Conservation (phyloP, 345 rosid genomes). For the Syzygium grande region DNA sequence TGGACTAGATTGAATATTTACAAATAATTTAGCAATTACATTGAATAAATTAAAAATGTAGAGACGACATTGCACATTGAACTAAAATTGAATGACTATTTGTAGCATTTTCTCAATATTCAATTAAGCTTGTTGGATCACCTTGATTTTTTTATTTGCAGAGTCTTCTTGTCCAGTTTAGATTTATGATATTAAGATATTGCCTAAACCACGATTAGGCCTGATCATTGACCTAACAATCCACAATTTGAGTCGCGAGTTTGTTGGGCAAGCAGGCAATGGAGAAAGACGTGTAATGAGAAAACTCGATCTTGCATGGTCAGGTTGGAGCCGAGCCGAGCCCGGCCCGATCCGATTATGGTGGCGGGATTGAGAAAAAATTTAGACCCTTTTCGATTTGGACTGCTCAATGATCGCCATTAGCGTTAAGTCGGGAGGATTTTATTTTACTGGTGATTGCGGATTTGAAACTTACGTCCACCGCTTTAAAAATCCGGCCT, state of each 20-base stretch:
- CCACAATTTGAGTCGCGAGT: not conserved
- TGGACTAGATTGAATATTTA: too few relatives aligned
- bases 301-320: not conserved
- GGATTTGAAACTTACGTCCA: not conserved
- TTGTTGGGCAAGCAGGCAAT: not conserved
- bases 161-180: too few relatives aligned
- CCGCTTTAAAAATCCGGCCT: not conserved
- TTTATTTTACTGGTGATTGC: not conserved
- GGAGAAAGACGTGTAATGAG: not conserved
- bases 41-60: too few relatives aligned
- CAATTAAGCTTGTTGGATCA: too few relatives aligned
- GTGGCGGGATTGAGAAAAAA: not conserved
- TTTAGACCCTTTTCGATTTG: not conserved
- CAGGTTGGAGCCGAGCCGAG: not conserved
- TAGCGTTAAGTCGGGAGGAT: accelerated
- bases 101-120: too few relatives aligned
- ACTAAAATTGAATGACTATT: too few relatives aligned
- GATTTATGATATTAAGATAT: not conserved
- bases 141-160: too few relatives aligned
- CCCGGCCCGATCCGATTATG: not conserved
- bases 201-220: not conserved
- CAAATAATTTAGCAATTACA: accelerated
- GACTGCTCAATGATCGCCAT: not conserved
- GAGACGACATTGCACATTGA: too few relatives aligned
- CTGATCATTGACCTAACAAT: not conserved